Base-by-base conservation (phyloP, 192 early-diverging fungal genomes). In the Blastocladiella britannica region DNA sequence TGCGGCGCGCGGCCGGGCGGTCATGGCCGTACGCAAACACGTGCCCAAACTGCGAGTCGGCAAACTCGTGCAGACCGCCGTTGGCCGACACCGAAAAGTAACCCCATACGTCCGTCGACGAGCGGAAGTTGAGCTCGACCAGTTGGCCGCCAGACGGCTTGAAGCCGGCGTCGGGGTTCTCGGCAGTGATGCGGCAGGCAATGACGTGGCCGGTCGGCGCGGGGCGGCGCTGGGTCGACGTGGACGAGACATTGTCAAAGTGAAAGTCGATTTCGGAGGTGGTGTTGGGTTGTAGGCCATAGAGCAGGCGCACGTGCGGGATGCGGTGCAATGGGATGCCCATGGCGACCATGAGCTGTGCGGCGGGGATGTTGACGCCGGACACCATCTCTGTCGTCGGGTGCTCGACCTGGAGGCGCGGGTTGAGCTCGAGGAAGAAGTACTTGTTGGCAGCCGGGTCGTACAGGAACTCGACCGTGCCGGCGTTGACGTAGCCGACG, bases 41-140 rank as follows among this genome's bases (percentile, higher is more conserved):
- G 72, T 97, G 94, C 29, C 94, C 94, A 63, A 97, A 97, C 72
- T 97, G 94, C 26, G 88, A 92, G 66, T 97, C 94, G n/a, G 94
- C 94, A 75, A 85, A 97, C 67, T 97, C 94, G 71, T 97, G 94
- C 60, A 97, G 77, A 60, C 91, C 92, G 61, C 94, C 92, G 28
- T 84, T 82, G 25, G 89, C 77, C 63, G 83, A 87, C 47, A 97
- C 92, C 6, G 88, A 91, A 72, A 97, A 97, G 76, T 95, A 95
- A n/a, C 94, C 94, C 94, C 94, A 95, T 28, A 97, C 94, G 57
- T 94, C 94, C 51, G 81, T 88, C 67, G 86, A 88, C 57, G 81
- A 84, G 31, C 91, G 73, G 77, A 97, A 97, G 72, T 95, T 97
- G 54, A 97, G 85, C 66, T 93, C 91, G 59, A 91, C 83, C 71